These are phyloP conservation scores for Tylopilus plumbeoviolaceoides DNA, from an alignment of 768 basidiomycete genomes.

Conservation along the genomic window DNA sequence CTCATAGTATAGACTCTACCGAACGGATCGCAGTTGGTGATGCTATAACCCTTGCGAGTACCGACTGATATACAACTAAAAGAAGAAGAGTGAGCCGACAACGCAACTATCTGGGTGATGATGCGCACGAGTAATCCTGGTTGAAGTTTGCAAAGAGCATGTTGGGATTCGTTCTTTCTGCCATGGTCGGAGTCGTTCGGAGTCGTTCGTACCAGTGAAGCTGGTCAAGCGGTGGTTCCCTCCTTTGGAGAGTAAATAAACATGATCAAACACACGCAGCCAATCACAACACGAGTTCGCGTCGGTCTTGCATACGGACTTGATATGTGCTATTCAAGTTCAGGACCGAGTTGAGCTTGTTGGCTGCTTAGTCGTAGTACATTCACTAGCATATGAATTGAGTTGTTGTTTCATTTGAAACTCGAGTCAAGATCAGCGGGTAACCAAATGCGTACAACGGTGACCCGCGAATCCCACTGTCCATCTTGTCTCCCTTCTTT, in stretches of 20 bases:
- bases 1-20: conserved; percentile 94
- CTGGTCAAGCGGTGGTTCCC: neutral
- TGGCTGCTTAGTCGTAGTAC: too few relatives aligned
- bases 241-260: conserved; percentile 17
- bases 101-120: neutral
- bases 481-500: conserved; percentile 59
- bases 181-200: too few relatives aligned
- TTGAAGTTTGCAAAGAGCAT: conserved; percentile 94
- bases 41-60: conserved; percentile 92
- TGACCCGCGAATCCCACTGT: neutral
- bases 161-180: conserved; percentile 40
- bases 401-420: neutral
- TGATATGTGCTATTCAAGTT: too few relatives aligned
- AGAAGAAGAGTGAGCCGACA: conserved; percentile 2
- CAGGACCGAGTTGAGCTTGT: too few relatives aligned
- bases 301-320: too few relatives aligned
- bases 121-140: conserved; percentile 87
- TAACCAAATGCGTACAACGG: conserved; percentile 16
- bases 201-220: too few relatives aligned
- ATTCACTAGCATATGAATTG: neutral
- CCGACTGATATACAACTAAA: conserved; percentile 87
- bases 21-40: conserved; percentile 98
- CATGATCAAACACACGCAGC: conserved; percentile 7
- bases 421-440: conserved; percentile 1
- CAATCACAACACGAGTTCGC: neutral